Evolutionary conservation across 2,329 filamentous ascomycete species (phyloP).

Genomic region (Botrytis aclada): DNA sequence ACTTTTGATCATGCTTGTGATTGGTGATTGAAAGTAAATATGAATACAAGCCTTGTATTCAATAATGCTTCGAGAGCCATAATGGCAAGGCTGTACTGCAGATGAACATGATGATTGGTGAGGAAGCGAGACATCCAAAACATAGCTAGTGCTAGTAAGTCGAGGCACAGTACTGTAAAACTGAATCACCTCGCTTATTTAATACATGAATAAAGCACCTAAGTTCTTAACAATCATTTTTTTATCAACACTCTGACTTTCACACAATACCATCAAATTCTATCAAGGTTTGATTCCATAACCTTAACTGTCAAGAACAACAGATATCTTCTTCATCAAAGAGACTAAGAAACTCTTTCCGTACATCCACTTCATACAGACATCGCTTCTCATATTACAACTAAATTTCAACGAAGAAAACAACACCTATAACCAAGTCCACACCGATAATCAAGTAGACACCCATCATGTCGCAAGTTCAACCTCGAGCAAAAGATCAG

Average conservation of each 20-base stretch:
- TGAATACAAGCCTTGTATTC: not conserved
- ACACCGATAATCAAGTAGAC: not conserved
- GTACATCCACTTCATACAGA: too few species aligned
- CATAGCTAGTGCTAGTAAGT: not conserved
- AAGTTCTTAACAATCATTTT: accelerated
- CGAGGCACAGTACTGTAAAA: not conserved
- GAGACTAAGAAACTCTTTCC: not conserved
- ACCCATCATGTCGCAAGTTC: not conserved
- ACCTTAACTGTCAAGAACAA: not conserved
- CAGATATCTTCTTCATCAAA: not conserved
- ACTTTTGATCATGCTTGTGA: not conserved
- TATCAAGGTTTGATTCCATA: not conserved
- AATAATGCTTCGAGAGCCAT: not conserved
- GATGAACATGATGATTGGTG: not conserved
- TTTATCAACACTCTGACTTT: not conserved
- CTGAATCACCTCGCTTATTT: not conserved
- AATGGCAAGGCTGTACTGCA: not conserved
- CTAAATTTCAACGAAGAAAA: not conserved
- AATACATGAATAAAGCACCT: not conserved
- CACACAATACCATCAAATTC: not conserved
- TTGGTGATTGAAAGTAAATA: not conserved
- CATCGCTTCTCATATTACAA: not conserved
- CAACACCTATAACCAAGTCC: not conserved
- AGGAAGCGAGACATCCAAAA: not conserved
- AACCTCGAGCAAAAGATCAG: not conserved